These are phyloP conservation scores for Lipomyces sp. DNA, from an alignment of 805 yeast species.

Conservation along the genomic window DNA sequence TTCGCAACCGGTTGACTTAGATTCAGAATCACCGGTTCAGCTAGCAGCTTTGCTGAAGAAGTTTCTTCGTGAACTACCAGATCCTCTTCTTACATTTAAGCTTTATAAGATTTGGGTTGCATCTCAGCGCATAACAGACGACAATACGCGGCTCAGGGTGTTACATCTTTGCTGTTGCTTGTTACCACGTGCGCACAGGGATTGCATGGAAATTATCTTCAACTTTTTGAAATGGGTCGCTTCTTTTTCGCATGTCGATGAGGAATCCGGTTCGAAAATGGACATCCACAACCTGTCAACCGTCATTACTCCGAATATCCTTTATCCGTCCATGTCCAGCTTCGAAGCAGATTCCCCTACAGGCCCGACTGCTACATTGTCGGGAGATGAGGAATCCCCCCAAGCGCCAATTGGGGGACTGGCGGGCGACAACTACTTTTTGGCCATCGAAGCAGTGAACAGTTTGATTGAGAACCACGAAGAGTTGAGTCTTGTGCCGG, in stretches of 20 bases:
- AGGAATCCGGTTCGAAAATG: constrained; percentile 92
- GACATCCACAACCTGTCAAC: constrained; percentile 94
- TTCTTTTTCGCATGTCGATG: constrained; percentile 90
- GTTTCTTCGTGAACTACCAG: constrained; percentile 89
- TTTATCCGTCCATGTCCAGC: constrained; percentile 52
- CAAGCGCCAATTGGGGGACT: constrained; percentile 48
- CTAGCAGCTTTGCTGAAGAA: constrained; percentile 90
- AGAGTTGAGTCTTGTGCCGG: constrained; percentile 77
- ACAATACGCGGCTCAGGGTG: constrained; percentile 55
- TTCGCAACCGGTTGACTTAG: constrained; percentile 20
- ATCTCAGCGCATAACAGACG: constrained; percentile 48
- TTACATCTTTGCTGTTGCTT: constrained; percentile 71
- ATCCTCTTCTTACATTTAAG: constrained; percentile 78
- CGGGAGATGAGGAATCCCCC: constrained; percentile 39
- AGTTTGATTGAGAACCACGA: constrained; percentile 80
- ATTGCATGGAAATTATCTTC: constrained; percentile 80
- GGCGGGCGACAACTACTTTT: constrained; percentile 66
- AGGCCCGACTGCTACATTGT: constrained; percentile 39
- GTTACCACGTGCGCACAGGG: constrained; percentile 81
- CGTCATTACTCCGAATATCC: constrained; percentile 89
- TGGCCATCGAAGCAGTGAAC: constrained; percentile 90
- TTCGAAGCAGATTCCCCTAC: constrained; percentile 36
- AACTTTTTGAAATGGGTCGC: constrained; percentile 94
- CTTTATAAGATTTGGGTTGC: constrained; percentile 72
- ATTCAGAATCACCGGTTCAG: constrained; percentile 81